A percentile compares a stretch with the other conserved stretches of the same genome.
phyloP scores from a whole-genome alignment of 2,329 filamentous ascomycete genomes.

The Alternaria sp. region DNA sequence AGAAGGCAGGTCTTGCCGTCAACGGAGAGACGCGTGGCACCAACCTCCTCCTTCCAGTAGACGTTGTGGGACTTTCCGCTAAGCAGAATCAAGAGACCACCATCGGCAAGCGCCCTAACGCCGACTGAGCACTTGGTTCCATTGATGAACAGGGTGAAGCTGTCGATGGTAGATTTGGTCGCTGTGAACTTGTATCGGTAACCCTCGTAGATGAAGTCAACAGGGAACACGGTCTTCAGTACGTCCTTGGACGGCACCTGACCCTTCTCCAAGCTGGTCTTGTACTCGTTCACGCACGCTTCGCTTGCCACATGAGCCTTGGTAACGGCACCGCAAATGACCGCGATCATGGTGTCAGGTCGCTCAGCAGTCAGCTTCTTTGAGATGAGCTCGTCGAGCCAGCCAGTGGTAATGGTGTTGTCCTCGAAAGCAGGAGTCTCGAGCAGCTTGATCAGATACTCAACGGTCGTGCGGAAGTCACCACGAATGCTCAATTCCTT shows the following conservation, averaged over 20 bases:
- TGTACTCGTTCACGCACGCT: constrained; percentile 85
- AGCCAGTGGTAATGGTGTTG: constrained; percentile 98
- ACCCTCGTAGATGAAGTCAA: constrained; percentile 99
- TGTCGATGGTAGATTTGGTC: constrained; percentile 88
- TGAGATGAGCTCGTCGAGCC: constrained; percentile 97
- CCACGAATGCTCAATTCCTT: constrained; percentile 99
- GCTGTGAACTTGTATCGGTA: constrained; percentile 97
- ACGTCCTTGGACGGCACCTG: constrained; percentile 97
- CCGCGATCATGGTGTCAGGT: constrained; percentile 90
- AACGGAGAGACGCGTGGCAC: constrained; percentile 92
- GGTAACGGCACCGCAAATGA: constrained; percentile 92
- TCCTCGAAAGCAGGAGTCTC: constrained; percentile 98
- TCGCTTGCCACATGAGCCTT: constrained; percentile 97
- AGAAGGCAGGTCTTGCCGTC: constrained; percentile 98
- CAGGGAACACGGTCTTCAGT: constrained; percentile 94
- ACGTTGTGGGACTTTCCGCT: constrained; percentile 95
- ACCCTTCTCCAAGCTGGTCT: constrained; percentile 89
- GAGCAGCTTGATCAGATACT: constrained; percentile 98
- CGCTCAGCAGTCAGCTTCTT: constrained; percentile 97
- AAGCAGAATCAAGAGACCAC: constrained; percentile 89
- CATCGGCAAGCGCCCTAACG: constrained; percentile 90
- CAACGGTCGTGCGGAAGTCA: constrained; percentile 97
- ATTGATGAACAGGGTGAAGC: constrained; percentile 98
- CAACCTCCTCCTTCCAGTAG: constrained; percentile 99
- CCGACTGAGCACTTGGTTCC: constrained; percentile 95